These are phyloP conservation scores for Trichoderma citrinoviride DNA, from an alignment of 2,329 filamentous ascomycete genomes.

Conservation along the genomic window DNA sequence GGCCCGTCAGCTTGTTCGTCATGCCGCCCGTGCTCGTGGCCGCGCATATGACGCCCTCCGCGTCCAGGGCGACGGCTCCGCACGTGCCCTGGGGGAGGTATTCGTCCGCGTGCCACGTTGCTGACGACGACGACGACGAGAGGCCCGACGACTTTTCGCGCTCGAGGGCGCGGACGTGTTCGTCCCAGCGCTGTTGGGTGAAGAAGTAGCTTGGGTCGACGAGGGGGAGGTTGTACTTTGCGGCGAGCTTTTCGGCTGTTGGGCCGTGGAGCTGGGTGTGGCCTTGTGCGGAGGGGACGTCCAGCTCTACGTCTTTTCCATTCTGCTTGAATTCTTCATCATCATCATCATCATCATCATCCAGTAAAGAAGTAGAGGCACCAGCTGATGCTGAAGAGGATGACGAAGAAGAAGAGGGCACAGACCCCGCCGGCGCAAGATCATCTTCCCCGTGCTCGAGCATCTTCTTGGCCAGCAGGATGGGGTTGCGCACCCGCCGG, in stretches of 20 bases:
- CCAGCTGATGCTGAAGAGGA: too few species aligned
- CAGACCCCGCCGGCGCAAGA: conserved; percentile 41
- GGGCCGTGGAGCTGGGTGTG: conserved; percentile 68
- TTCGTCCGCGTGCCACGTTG: conserved; percentile 58
- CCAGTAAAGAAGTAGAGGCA: not conserved
- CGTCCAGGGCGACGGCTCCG: conserved; percentile 77
- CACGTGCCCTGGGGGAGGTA: conserved; percentile 82
- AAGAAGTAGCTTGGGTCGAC: conserved; percentile 73
- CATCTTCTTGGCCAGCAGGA: conserved; percentile 69
- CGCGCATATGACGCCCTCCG: conserved; percentile 68
- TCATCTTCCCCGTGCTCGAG: conserved; percentile 65
- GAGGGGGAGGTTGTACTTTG: conserved; percentile 65
- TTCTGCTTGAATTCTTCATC: too few species aligned
- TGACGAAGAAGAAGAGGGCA: not conserved
- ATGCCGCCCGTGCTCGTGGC: conserved; percentile 71
- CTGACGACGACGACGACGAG: conserved; percentile 37
- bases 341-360: conserved; percentile 23
- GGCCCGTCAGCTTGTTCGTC: conserved; percentile 83
- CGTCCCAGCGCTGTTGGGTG: conserved; percentile 74
- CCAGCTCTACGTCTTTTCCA: conserved; percentile 5
- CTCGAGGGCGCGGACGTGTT: conserved; percentile 62
- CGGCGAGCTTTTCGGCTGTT: conserved; percentile 67
- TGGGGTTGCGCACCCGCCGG: conserved; percentile 72
- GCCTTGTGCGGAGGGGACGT: conserved; percentile 59
- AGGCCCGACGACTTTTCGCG: conserved; percentile 43